Base-by-base conservation (phyloP, 116 monocot species). In the Dioscorea cayenensis region DNA sequence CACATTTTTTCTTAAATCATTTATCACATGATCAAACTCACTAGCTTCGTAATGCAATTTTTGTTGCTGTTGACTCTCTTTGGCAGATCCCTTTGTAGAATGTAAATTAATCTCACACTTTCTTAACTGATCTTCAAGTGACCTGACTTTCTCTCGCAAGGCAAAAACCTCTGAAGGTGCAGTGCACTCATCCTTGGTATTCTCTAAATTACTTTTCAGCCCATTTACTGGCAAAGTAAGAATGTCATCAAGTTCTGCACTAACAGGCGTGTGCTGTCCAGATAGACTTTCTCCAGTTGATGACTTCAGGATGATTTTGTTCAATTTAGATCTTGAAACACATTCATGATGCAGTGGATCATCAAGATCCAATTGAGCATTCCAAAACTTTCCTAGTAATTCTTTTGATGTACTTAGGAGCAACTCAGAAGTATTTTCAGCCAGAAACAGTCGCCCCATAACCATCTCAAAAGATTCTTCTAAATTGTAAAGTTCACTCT, bases 371-470 rank as follows among this genome's bases (percentile, higher is more conserved):
- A 81, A 66, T 20, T 87, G 83, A 52, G 51, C 66, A 35, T 77
- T 51, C 69, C 87, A 84, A 63, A 90, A 51, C 71, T 75, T 86
- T 21, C 71, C 67, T 5, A 48, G 7, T 36, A 90, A 68, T 75
- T 86, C 89, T 69, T 83, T 87, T 63, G 87, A 92, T 48, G 79
- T 84, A 49, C 80, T 81, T 49, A 79, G 51, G 37, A 90, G 72
- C 29, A 77, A 14, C 55, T 81, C 87, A 36, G 85, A 66, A 72
- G 78, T 61, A 81, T 89, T 96, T 79, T 96, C 92, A 76, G 92
- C 77, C 77, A 77, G 77, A 81, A 90, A 85, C 21, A 77, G 29
- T 78, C 73, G 79, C 51, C 78, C 84, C 36, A 70, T 19, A 52
- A 87, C 43, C 60, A 61, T 60, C 49, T 86, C 88, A 14, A 84